phyloP scores from a whole-genome alignment of 495 filamentous ascomycete genomes.

The Penicillium antarcticum region DNA sequence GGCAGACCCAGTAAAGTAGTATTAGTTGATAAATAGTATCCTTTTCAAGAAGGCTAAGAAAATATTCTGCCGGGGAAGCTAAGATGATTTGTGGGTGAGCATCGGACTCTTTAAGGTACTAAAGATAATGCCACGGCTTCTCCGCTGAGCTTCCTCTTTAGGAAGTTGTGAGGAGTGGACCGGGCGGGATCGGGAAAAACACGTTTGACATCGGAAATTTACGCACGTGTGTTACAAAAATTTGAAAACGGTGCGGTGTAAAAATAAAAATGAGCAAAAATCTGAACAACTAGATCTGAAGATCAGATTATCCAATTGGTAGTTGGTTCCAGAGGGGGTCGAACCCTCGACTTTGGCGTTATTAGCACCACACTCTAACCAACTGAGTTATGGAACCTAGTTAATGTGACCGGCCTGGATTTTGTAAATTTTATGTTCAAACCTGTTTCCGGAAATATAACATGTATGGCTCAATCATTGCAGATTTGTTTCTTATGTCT shows the following conservation, averaged over 20 bases:
- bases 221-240: not conserved
- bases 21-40: not conserved
- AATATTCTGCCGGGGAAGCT: not conserved
- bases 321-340: conserved; percentile 2
- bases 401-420: too few species aligned
- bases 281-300: too few species aligned
- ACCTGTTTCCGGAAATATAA: too few species aligned
- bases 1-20: not conserved
- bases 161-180: conserved; percentile 24
- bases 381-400: conserved; percentile 34
- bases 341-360: conserved; percentile 38
- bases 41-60: not conserved
- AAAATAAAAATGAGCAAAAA: too few species aligned
- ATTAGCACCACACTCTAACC: conserved; percentile 40
- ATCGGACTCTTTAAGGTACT: not conserved
- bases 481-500: too few species aligned
- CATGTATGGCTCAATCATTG: too few species aligned
- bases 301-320: too few species aligned
- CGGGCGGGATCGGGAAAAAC: not conserved
- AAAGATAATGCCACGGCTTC: conserved; percentile 13
- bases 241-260: not conserved
- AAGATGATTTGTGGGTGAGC: conserved; percentile 1
- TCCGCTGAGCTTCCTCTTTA: conserved; percentile 9
- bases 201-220: too few species aligned
- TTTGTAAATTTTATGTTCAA: too few species aligned